Evolutionary conservation across 768 basidiomycete genomes (phyloP).

Genomic region (Tulasnella calospora): DNA sequence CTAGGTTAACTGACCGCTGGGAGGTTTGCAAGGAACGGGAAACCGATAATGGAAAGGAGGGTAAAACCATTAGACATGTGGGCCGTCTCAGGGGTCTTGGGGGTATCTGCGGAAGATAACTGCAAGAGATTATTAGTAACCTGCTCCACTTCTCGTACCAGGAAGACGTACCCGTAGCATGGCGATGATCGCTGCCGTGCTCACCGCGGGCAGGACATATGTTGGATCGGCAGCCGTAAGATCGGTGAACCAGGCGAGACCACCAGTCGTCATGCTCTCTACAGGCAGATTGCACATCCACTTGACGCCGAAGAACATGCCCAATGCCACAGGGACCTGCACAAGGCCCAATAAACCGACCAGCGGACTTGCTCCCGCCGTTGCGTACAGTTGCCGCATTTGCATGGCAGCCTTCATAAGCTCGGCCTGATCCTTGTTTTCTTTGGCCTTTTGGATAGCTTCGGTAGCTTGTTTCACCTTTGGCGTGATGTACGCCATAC

Average conservation of each 20-base stretch:
- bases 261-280: constrained; percentile 69
- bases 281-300: constrained; percentile 66
- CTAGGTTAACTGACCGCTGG: constrained; percentile 54
- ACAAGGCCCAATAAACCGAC: constrained; percentile 53
- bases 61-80: constrained; percentile 68
- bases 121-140: constrained; percentile 31
- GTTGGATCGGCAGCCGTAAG: constrained; percentile 74
- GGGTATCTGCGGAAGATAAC: constrained; percentile 51
- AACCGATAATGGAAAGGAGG: constrained; percentile 48
- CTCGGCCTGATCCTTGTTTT: constrained; percentile 39
- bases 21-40: constrained; percentile 54
- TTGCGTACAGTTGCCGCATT: constrained; percentile 52
- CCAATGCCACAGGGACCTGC: constrained; percentile 72
- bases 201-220: constrained; percentile 61
- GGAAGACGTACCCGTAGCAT: constrained; percentile 57
- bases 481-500: constrained; percentile 55
- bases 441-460: constrained; percentile 32
- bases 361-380: constrained; percentile 59
- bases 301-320: constrained; percentile 78
- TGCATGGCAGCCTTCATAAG: constrained; percentile 46
- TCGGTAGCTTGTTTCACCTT: constrained; percentile 42
- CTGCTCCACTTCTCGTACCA: background rate
- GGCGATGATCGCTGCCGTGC: constrained; percentile 55
- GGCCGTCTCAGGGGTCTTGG: constrained; percentile 47
- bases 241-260: constrained; percentile 67